Base-by-base conservation (phyloP, 371 early-diverging fungal genomes). In the Aphelidium insulamus region DNA sequence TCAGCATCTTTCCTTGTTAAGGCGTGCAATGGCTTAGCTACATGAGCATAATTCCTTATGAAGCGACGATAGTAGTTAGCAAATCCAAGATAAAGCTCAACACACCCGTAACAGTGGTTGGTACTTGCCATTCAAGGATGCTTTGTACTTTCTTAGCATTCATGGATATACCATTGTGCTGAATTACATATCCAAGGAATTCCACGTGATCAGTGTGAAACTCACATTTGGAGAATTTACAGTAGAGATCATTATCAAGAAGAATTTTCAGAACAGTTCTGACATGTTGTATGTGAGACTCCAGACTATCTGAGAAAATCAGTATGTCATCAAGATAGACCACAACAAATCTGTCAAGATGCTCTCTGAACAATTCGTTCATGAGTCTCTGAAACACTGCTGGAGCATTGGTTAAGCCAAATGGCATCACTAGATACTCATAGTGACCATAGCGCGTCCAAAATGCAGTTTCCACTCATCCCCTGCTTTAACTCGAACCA, bases 21-120 rank as follows among this genome's bases (percentile, higher is more conserved):
- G 8, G 47, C 31, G 0, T 54, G 50, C 1, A 69, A 12, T 1
- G 58, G 62, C 5, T 24, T 10, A 0, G 55, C 48, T 3, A 59
- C 39, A 9, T 48, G 3, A 2, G 66, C 40, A 34, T 46, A 65
- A 14, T 50, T 21, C 2, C 28, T 21, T 5, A 70, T 57, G 31
- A 64, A 69, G 2, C 54, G 40, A 0, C 51, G 46, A 44, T 64
- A 62, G 38, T 47, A 70, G 14, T 59, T 60, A 5, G 50, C 38
- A 14, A 62, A 41, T 0, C 72, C 70, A 0, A 66, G 40, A 40
- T n/a, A n/a, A 72, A 66, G 1, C 32, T 35, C 30, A 49, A 49
- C 0, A 72, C 26, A 7, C 66, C 46, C 2, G 40, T 45, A 0
- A 49, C 42, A 14, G 24, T 28, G 0, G 2, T 35, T 0, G 59